Conservation (phyloP, 2,329 filamentous ascomycete genomes). For the Aspergillus ustus region DNA sequence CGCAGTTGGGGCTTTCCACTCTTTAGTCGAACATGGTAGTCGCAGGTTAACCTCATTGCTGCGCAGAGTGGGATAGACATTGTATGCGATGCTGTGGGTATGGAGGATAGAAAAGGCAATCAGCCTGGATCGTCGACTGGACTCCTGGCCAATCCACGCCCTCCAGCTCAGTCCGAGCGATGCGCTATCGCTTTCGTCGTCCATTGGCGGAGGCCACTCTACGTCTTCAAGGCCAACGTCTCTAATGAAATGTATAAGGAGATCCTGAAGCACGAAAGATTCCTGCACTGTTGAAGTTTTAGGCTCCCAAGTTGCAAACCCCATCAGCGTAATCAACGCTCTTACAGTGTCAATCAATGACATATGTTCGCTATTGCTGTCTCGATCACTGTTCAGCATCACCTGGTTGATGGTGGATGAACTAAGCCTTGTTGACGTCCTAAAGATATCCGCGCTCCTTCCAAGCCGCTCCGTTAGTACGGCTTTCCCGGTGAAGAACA, state of each 20-base stretch:
- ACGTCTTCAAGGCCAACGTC: slow-evolving; percentile 35
- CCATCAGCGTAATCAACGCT: slow-evolving; percentile 37
- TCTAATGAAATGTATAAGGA: slow-evolving; percentile 37
- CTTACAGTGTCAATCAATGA: slow-evolving; percentile 36
- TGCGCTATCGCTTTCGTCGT: slow-evolving; percentile 10
- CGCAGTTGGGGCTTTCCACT: slow-evolving; percentile 40
- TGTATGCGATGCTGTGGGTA: slow-evolving; percentile 45
- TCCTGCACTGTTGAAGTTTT: slow-evolving; percentile 37
- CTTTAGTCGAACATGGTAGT: slow-evolving; percentile 43
- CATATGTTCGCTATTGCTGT: slow-evolving; percentile 16
- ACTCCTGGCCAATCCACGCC: slow-evolving; percentile 43
- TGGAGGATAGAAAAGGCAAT: slow-evolving; percentile 46
- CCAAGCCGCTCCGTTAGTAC: slow-evolving; percentile 66
- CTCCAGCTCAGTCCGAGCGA: slow-evolving; percentile 32
- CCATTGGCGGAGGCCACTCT: slow-evolving; percentile 28
- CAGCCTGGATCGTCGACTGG: slow-evolving; percentile 41
- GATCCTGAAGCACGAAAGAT: slow-evolving; percentile 35
- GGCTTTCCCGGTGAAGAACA: slow-evolving; percentile 62
- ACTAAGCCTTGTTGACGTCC: slow-evolving; percentile 7
- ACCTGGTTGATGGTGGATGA: slow-evolving; percentile 19
- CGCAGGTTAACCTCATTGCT: slow-evolving; percentile 44
- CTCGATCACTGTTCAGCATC: slow-evolving; percentile 16
- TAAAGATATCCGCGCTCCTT: slow-evolving; percentile 26
- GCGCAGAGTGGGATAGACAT: slow-evolving; percentile 43
- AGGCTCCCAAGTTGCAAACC: slow-evolving; percentile 38